Percentiles rank a stretch among this genome's conserved stretches.
These are phyloP conservation scores for Myxozyma melibiosi DNA, from an alignment of 805 yeast species.

Conservation along the genomic window DNA sequence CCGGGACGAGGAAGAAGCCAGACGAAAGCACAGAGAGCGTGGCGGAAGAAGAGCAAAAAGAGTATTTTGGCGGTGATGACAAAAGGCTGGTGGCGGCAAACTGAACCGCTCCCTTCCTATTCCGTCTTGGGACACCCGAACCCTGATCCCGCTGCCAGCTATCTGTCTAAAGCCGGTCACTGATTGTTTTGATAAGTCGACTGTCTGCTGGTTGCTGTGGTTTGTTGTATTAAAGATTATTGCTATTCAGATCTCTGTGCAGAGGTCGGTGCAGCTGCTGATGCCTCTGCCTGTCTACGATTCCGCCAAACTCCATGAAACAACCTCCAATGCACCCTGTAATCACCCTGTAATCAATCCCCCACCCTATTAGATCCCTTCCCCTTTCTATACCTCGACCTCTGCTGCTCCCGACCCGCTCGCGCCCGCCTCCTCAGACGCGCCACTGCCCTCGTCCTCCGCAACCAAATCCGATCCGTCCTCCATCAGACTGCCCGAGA, in stretches of 20 bases:
- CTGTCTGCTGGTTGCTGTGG: no score
- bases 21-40: neutral
- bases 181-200: no score
- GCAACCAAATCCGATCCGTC: constrained; percentile 11
- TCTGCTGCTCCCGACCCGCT: neutral
- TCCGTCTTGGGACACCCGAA: neutral
- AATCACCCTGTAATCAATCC: no score
- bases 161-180: neutral
- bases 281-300: no score
- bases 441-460: constrained; percentile 2
- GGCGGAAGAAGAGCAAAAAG: neutral
- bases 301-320: no score
- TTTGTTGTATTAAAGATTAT: no score
- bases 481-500: constrained; percentile 25
- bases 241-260: no score
- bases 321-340: no score
- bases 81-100: constrained; percentile 7
- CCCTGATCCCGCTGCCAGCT: neutral
- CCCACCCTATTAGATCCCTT: no score
- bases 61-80: constrained; percentile 12
- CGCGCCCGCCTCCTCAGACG: neutral
- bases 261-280: no score
- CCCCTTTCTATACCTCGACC: neutral
- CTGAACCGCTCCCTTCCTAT: constrained; percentile 6
- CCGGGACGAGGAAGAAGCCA: neutral